Evolutionary conservation across 495 filamentous ascomycete species (phyloP), one percentile per base, ranked within the genome.

Genomic region (Neurospora discreta): DNA sequence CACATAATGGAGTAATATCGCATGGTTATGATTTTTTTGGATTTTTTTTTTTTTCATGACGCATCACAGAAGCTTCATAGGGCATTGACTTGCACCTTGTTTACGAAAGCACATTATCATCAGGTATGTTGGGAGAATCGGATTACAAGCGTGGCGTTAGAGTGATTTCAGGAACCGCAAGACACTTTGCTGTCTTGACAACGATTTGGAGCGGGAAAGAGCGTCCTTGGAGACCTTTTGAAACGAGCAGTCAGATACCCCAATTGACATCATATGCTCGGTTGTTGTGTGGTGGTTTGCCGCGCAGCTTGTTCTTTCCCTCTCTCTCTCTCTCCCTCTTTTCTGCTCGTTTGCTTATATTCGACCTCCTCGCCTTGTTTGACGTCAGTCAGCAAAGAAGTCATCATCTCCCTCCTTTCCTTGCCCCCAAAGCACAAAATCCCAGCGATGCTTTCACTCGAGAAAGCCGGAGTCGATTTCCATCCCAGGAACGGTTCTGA

Each of bases 1-100:
- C 90, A 91, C 74, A 84, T 86, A 75, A 79, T 79, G 68, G 89
- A 91, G 76, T 91, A 82, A 79, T 71, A 39, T 44, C 67, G 69
- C 75, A 77, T 60, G 68, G 52, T 39, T 40, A n/a, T 39, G 69
- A 36, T 39, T 39, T 39, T 39, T 10, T 74, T 71, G 69, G 69
- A 43, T 75, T 39, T 70, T 71, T 69, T 33, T 36, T 75, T 39
- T 70, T 71, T 69, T 33, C 6, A 68, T 73, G 36, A 70, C 60
- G 39, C 15, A 52, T 40, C 44, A 40, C 39, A 46, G 43, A 69
- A 43, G 68, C 69, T 41, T 69, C 26, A 42, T 36, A 44, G 65
- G 39, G 39, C 68, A 58, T 68, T 74, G 44, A 41, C 58, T 42
- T 69, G 39, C 30, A 36, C 39, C 65, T 39, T 41, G 6, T 69